Percentiles rank a stretch among this genome's conserved stretches.
Evolutionary conservation across 495 filamentous ascomycete species (phyloP).

Genomic region (Pyrenopolyporus hunteri): DNA sequence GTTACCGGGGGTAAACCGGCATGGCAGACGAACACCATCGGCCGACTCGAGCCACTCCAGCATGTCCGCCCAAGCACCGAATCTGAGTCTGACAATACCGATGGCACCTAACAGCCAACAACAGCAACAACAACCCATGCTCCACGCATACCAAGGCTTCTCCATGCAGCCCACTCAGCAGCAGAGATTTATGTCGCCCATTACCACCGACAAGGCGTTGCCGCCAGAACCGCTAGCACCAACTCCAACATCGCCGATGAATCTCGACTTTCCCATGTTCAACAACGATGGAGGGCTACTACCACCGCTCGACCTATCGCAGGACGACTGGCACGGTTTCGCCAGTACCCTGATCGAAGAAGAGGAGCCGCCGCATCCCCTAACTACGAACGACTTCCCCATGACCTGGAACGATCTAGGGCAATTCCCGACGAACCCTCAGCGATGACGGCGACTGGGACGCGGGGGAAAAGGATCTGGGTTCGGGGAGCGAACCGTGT

Average conservation of each 20-base stretch:
- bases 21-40: constrained; percentile 29
- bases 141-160: constrained; percentile 32
- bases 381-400: constrained; percentile 32
- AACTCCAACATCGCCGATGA: constrained; percentile 39
- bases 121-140: constrained; percentile 18
- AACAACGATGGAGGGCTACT: constrained; percentile 21
- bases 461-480: not conserved
- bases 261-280: constrained; percentile 38
- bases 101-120: not conserved
- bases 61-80: constrained; percentile 10
- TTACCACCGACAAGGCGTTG: constrained; percentile 38
- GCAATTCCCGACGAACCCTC: constrained; percentile 22
- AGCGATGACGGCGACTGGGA: constrained; percentile 2
- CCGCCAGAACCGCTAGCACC: constrained; percentile 40
- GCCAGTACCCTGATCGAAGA: constrained; percentile 41
- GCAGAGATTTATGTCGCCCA: constrained; percentile 13
- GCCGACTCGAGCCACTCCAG: constrained; percentile 6
- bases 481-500: constrained; percentile 3
- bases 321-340: constrained; percentile 42
- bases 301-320: constrained; percentile 28
- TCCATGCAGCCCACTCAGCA: constrained; percentile 27
- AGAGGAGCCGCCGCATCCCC: constrained; percentile 25
- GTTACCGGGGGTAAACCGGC: constrained; percentile 18
- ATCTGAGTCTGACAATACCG: constrained; percentile 22
- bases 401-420: constrained; percentile 42